Conservation (phyloP, 2,329 filamentous ascomycete genomes). For the Phialophora tarda region DNA sequence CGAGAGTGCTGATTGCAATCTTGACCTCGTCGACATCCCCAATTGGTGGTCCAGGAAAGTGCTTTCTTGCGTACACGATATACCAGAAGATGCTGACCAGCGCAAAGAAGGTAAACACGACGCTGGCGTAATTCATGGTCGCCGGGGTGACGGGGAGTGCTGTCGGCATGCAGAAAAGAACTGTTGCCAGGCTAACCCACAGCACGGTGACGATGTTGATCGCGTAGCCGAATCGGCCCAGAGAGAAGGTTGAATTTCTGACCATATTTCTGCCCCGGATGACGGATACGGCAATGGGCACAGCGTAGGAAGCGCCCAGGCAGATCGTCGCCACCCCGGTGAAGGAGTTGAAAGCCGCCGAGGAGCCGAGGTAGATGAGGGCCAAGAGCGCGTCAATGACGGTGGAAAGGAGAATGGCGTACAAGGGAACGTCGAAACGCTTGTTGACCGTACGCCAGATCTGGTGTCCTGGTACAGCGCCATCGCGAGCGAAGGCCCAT, state of each 20-base stretch:
- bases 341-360: conserved; percentile 57
- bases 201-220: too few species aligned
- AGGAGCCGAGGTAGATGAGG: conserved; percentile 56
- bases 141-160: neutral
- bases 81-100: neutral
- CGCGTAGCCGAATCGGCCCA: too few species aligned
- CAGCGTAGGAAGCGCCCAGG: conserved; percentile 58
- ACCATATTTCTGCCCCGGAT: neutral
- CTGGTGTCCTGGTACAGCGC: conserved; percentile 71
- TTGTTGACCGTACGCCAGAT: conserved; percentile 71
- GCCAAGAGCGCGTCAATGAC: conserved; percentile 56
- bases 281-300: neutral
- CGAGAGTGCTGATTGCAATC: neutral
- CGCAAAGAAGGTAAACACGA: neutral
- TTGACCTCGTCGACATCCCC: neutral
- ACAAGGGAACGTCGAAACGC: conserved; percentile 70
- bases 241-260: neutral
- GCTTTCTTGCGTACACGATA: neutral
- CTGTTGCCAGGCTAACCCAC: too few species aligned
- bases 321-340: conserved; percentile 62
- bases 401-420: conserved; percentile 48
- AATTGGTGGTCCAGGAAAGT: neutral
- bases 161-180: too few species aligned
- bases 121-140: neutral
- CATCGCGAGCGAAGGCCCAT: conserved; percentile 76